Base-by-base conservation (phyloP, 441 rosid species). In the Rhodomyrtus psidioides region DNA sequence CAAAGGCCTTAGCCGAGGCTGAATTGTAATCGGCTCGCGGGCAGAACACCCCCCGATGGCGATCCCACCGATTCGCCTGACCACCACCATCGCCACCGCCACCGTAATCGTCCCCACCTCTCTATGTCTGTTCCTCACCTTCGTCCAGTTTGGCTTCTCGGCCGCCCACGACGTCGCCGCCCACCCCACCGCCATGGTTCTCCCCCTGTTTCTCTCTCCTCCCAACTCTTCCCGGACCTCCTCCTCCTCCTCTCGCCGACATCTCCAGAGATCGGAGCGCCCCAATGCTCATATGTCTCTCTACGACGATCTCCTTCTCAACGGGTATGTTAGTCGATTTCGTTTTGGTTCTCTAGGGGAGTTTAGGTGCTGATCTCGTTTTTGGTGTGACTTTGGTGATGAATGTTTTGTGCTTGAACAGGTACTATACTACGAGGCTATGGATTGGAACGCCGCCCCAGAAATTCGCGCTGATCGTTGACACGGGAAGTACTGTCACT, bases 361-460 rank as follows among this genome's bases (percentile, higher is more conserved):
- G 54, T 56, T 23, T 34, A 26, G 65, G 23, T n/a, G 15, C 27
- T 49, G 62, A 42, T 54, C 74, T 53, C 42, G 6, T 8, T 28
- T 85, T 19, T 42, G 59, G 39, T 70, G 9, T 30, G 60, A 16
- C 28, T 59, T 84, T 42, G 86, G 26, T 5, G 81, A 7, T 24
- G 75, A 54, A 55, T 27, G 85, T 23, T 55, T 83, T 54, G 56
- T 56, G 58, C 26, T 83, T 53, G 12, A 42, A 70, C 6, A 95
- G 99, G 86, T 97, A 97, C 88, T 97, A 97, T 49, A 94, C 99
- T 19, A 94, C 98, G 70, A 87, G 97, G 90, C 93, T 97, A 13
- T 94, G 94, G 97, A 96, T 97, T 91, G 99, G 99, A 79, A 94
- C 99, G 30, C 99, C 99, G 6, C 98, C 99, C 13, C 99, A 97